Evolutionary conservation across 1,284 basidiomycete species (phyloP).

Genomic region (Inonotus obliquus): DNA sequence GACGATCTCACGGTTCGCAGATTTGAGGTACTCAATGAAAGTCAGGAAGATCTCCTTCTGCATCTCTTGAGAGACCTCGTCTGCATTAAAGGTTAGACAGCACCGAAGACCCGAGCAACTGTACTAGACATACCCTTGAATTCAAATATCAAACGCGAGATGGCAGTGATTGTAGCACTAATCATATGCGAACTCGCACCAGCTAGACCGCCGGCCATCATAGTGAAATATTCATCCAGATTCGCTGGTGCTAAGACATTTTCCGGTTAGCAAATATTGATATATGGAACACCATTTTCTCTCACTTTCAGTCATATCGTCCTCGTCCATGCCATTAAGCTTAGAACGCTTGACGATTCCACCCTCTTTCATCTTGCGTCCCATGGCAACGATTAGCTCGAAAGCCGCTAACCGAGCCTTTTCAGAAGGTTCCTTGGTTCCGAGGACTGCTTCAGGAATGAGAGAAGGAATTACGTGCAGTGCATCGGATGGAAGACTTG

Average conservation of each 20-base stretch:
- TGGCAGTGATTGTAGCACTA: slow-evolving; percentile 91
- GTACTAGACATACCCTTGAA: slow-evolving; percentile 72
- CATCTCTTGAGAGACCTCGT: slow-evolving; percentile 69
- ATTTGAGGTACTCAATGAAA: slow-evolving; percentile 84
- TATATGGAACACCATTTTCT: background rate
- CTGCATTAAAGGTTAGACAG: slow-evolving; percentile 34
- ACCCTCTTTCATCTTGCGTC: slow-evolving; percentile 85
- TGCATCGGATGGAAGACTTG: slow-evolving; percentile 62
- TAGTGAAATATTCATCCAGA: slow-evolving; percentile 92
- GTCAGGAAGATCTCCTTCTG: slow-evolving; percentile 86
- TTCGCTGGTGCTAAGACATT: slow-evolving; percentile 59
- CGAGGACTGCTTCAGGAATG: slow-evolving; percentile 94
- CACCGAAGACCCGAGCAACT: background rate
- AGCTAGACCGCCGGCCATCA: slow-evolving; percentile 94
- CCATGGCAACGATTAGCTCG: slow-evolving; percentile 89
- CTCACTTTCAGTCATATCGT: slow-evolving; percentile 54
- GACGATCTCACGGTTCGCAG: slow-evolving; percentile 96
- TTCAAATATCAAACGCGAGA: slow-evolving; percentile 93
- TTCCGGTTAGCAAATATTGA: background rate
- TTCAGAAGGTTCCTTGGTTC: slow-evolving; percentile 96
- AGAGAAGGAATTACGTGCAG: slow-evolving; percentile 86
- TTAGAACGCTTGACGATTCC: slow-evolving; percentile 78
- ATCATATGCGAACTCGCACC: slow-evolving; percentile 98
- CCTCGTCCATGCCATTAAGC: slow-evolving; percentile 80
- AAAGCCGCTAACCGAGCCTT: slow-evolving; percentile 89